Evolutionary conservation across 2,329 filamentous ascomycete species (phyloP).

Genomic region (Hypoxylon sp.): DNA sequence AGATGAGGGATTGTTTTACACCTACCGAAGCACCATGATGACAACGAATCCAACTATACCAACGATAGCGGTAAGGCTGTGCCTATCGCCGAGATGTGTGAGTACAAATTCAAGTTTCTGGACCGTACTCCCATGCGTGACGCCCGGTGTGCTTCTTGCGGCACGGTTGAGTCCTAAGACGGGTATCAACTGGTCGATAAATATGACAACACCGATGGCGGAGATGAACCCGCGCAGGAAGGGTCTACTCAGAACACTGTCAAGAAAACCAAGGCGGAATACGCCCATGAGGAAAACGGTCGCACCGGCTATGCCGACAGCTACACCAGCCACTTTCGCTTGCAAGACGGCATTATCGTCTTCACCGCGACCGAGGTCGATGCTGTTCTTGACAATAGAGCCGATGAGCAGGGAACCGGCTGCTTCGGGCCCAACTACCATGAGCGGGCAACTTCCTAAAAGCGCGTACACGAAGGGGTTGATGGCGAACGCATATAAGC

Average conservation of each 20-base stretch:
- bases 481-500: conserved; percentile 93
- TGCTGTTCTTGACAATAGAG: conserved; percentile 82
- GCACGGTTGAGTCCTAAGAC: conserved; percentile 81
- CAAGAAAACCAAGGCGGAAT: conserved; percentile 88
- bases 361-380: conserved; percentile 73
- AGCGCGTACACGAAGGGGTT: conserved; percentile 92
- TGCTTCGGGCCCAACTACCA: conserved; percentile 95
- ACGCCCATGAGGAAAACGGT: conserved; percentile 91
- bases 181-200: conserved; percentile 93
- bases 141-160: conserved; percentile 71
- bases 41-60: conserved; percentile 83
- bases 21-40: conserved; percentile 90
- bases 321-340: conserved; percentile 86
- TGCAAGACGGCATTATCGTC: conserved; percentile 76
- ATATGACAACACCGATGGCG: conserved; percentile 95
- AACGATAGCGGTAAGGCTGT: conserved; percentile 81
- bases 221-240: conserved; percentile 97
- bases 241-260: conserved; percentile 92
- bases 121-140: conserved; percentile 85
- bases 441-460: conserved; percentile 89
- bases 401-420: conserved; percentile 92
- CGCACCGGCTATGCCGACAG: conserved; percentile 87
- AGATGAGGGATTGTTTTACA: conserved; percentile 9
- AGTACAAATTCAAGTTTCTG: conserved; percentile 87
- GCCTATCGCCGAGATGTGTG: conserved; percentile 72